Conservation (phyloP, 2,329 filamentous ascomycete species). For the Pseudocercospora fuligena region DNA sequence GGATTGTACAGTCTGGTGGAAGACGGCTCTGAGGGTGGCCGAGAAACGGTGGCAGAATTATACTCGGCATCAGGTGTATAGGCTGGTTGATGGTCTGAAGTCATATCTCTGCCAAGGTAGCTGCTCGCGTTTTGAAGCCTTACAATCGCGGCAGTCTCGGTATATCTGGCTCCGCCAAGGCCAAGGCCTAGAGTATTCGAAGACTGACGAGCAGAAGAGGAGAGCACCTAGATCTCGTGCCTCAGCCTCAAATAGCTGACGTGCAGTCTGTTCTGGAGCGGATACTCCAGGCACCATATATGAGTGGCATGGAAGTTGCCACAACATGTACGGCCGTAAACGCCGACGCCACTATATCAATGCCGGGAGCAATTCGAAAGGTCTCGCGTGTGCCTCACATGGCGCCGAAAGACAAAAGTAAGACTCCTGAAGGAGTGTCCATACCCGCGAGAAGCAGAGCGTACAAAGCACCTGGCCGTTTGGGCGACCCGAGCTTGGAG, state of each 20-base stretch:
- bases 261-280: background rate
- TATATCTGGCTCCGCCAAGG: background rate
- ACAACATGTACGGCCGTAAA: slow-evolving; percentile 3
- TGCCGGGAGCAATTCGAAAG: background rate
- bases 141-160: background rate
- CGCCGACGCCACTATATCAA: background rate
- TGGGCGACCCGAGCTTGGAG: slow-evolving; percentile 6
- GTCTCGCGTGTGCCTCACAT: background rate
- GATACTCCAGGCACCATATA: background rate
- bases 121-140: no score
- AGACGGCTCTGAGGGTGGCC: background rate
- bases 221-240: background rate
- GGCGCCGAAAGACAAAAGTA: slow-evolving; percentile 6
- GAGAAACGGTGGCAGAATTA: background rate
- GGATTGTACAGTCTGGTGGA: no score
- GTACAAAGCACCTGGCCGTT: slow-evolving; percentile 1
- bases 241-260: background rate
- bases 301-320: background rate
- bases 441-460: slow-evolving; percentile 2
- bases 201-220: background rate
- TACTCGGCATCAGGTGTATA: no score
- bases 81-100: no score
- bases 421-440: background rate
- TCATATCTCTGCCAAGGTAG: no score
- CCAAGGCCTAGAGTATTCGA: slow-evolving; percentile 3